Evolutionary conservation across 129 eudicot species (phyloP).

Genomic region (Erigeron canadensis): DNA sequence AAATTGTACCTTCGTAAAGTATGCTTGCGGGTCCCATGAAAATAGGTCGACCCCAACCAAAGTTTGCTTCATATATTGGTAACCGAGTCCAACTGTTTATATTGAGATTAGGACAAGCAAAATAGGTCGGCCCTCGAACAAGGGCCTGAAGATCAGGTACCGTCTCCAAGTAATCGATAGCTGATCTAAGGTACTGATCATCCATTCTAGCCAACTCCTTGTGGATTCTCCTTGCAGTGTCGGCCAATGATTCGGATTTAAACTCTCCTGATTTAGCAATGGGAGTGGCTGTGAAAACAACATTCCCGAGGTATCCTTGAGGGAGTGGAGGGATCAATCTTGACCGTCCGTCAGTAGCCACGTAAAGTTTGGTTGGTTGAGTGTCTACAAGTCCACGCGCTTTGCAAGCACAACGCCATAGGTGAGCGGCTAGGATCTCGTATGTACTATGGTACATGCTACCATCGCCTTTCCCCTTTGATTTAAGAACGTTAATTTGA

Average conservation of each 20-base stretch:
- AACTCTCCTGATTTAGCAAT: conserved; percentile 42
- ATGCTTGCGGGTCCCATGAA: conserved; percentile 56
- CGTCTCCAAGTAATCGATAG: conserved; percentile 48
- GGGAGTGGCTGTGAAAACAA: conserved; percentile 49
- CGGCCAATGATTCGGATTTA: conserved; percentile 33
- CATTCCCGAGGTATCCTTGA: conserved; percentile 60
- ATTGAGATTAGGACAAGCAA: conserved; percentile 56
- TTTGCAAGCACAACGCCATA: conserved; percentile 59
- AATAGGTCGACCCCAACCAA: conserved; percentile 73
- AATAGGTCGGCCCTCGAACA: conserved; percentile 44
- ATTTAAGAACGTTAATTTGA: conserved; percentile 47
- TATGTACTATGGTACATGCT: conserved; percentile 36
- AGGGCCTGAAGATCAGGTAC: conserved; percentile 41
- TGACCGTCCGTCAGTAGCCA: conserved; percentile 52
- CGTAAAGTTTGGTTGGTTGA: conserved; percentile 49
- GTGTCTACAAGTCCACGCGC: conserved; percentile 48
- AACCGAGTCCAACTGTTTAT: conserved; percentile 58
- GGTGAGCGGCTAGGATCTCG: conserved; percentile 53
- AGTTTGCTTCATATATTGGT: conserved; percentile 55
- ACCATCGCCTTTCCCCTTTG: conserved; percentile 38
- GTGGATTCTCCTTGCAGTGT: conserved; percentile 45
- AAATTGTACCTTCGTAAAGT: conserved; percentile 50
- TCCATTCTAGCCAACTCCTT: conserved; percentile 45
- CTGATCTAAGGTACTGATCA: conserved; percentile 54
- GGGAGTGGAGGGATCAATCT: conserved; percentile 55